Percentiles rank a stretch among this genome's conserved stretches.
Evolutionary conservation across 2,329 filamentous ascomycete genomes (phyloP).

Genomic region (Zopfia rhizophila): DNA sequence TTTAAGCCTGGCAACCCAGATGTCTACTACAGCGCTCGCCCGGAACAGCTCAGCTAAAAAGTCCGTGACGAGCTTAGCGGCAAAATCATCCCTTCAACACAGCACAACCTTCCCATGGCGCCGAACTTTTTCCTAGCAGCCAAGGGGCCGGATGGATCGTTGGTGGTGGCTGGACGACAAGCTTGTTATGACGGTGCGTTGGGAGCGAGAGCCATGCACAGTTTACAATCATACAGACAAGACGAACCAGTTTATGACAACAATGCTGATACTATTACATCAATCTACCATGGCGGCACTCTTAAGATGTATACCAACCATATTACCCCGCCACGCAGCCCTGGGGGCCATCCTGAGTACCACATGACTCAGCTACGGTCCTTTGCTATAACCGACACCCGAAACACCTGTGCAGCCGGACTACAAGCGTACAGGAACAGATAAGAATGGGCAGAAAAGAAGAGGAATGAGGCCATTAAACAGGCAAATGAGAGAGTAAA

Average conservation of each 20-base stretch:
- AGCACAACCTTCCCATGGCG: neutral
- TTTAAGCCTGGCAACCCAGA: slow-evolving; percentile 34
- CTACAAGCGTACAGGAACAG: slow-evolving; percentile 16
- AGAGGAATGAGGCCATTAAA: slow-evolving; percentile 14
- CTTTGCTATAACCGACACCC: slow-evolving; percentile 8
- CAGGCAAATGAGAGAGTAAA: slow-evolving; percentile 14
- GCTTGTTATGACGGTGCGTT: slow-evolving; percentile 27
- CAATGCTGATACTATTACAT: slow-evolving; percentile 52
- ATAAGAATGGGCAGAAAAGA: slow-evolving; percentile 14
- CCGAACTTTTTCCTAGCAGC: slow-evolving; percentile 49
- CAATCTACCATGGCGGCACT: slow-evolving; percentile 48
- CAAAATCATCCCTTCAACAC: slow-evolving; percentile 11
- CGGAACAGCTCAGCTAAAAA: slow-evolving; percentile 32
- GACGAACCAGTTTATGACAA: slow-evolving; percentile 47
- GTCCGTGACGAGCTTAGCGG: slow-evolving; percentile 31
- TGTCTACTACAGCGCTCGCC: slow-evolving; percentile 36
- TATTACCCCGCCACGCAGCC: slow-evolving; percentile 37
- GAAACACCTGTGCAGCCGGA: slow-evolving; percentile 8
- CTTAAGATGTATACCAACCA: slow-evolving; percentile 54
- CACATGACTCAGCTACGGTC: slow-evolving; percentile 47
- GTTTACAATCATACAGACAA: slow-evolving; percentile 48
- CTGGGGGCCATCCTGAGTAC: slow-evolving; percentile 49
- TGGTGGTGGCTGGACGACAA: slow-evolving; percentile 32
- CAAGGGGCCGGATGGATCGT: slow-evolving; percentile 47
- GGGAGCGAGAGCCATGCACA: slow-evolving; percentile 50